A percentile compares a stretch with the other conserved stretches of the same genome.
Conservation (phyloP, 805 yeast genomes). For the Wickerhamiella dianesei region DNA sequence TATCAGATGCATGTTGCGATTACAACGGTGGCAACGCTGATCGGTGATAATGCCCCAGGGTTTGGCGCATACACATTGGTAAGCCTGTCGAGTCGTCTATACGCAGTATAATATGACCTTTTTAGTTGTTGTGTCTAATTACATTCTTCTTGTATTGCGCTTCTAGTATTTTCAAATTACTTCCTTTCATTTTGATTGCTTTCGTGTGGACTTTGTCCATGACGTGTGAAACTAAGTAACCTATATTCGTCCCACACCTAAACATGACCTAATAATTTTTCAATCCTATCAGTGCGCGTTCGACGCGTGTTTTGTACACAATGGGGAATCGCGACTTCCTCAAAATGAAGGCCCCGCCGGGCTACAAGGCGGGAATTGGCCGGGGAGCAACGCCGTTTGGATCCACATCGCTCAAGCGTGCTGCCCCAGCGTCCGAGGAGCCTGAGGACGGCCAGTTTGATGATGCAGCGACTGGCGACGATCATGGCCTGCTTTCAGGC, state of each 20-base stretch:
- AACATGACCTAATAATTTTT: not conserved
- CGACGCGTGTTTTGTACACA: not conserved
- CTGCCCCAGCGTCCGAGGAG: slow-evolving; percentile 56
- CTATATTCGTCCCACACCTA: not conserved
- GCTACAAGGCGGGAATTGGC: slow-evolving; percentile 85
- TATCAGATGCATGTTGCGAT: slow-evolving; percentile 14
- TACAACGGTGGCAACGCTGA: not conserved
- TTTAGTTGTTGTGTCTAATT: too few relatives aligned
- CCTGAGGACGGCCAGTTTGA: slow-evolving; percentile 24
- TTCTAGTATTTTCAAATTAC: too few relatives aligned
- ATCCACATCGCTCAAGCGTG: slow-evolving; percentile 16
- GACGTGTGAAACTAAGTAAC: not conserved
- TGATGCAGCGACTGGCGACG: slow-evolving; percentile 21
- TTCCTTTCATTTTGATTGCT: too few relatives aligned
- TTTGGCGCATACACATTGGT: not conserved
- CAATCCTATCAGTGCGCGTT: not conserved
- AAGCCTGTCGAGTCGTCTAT: too few relatives aligned
- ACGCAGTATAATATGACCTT: too few relatives aligned
- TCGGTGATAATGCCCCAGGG: not conserved
- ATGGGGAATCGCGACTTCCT: slow-evolving; percentile 34
- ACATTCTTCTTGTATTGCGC: too few relatives aligned
- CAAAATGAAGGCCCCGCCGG: slow-evolving; percentile 76
- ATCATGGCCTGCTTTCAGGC: slow-evolving; percentile 24
- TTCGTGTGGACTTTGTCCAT: too few relatives aligned
- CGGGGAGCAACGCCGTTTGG: slow-evolving; percentile 86